phyloP scores from a whole-genome alignment of 176 grass and related monocot species.

The Carex cristatella region DNA sequence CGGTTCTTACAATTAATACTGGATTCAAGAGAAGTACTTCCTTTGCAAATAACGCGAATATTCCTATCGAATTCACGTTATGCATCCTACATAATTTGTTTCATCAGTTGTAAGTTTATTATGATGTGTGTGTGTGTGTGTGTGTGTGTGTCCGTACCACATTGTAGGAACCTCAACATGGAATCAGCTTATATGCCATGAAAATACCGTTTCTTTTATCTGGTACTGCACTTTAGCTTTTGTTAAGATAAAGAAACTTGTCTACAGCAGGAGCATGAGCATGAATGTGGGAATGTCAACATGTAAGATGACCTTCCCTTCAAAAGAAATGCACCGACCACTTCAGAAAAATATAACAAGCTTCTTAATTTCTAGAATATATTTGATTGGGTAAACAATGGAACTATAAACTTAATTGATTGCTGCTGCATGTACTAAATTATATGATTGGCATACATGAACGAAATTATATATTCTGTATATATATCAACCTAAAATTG shows the following conservation, averaged over 20 bases:
- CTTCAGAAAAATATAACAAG: background rate
- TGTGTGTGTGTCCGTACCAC: background rate
- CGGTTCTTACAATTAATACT: background rate
- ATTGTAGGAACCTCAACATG: background rate
- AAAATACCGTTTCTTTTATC: background rate
- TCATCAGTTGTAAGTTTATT: background rate
- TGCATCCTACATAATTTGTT: background rate
- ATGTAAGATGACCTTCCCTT: constrained; percentile 10
- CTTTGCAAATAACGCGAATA: background rate
- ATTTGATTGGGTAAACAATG: background rate
- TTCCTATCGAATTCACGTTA: background rate
- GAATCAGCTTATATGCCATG: background rate
- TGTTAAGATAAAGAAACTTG: background rate
- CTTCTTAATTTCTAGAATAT: background rate
- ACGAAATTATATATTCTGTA: background rate
- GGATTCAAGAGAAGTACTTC: background rate
- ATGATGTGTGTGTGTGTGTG: background rate
- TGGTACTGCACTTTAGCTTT: background rate
- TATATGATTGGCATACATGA: background rate
- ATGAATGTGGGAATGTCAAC: constrained; percentile 14
- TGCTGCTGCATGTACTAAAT: background rate
- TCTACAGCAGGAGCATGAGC: background rate
- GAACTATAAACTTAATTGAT: background rate
- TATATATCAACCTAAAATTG: background rate
- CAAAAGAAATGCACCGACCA: constrained; percentile 8